Evolutionary conservation across 2,329 filamentous ascomycete genomes (phyloP).

Genomic region (Colletotrichum agaves): DNA sequence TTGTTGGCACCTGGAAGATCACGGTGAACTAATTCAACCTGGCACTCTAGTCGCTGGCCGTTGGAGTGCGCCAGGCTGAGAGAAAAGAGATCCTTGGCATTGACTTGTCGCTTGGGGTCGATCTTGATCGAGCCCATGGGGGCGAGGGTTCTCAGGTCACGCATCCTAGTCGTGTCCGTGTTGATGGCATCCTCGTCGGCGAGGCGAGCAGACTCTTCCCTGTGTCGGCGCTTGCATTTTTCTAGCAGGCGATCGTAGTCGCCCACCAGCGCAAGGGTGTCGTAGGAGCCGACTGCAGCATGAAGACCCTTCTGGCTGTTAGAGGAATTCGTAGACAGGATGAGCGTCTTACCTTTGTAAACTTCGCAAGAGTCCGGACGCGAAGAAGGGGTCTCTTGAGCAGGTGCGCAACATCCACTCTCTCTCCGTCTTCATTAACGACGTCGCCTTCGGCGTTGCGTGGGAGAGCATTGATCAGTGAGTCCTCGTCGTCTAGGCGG

Average conservation of each 20-base stretch:
- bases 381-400: slow-evolving; percentile 89
- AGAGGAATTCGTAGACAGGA: background rate
- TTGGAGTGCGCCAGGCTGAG: slow-evolving; percentile 88
- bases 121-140: slow-evolving; percentile 77
- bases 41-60: slow-evolving; percentile 89
- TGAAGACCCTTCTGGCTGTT: slow-evolving; percentile 61
- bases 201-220: slow-evolving; percentile 75
- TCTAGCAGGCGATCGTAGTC: slow-evolving; percentile 79
- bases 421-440: slow-evolving; percentile 80
- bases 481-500: slow-evolving; percentile 67
- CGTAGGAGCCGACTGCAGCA: slow-evolving; percentile 61
- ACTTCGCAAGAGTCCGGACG: slow-evolving; percentile 87
- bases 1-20: slow-evolving; percentile 78
- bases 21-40: slow-evolving; percentile 85
- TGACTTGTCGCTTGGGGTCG: slow-evolving; percentile 82
- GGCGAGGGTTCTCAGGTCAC: slow-evolving; percentile 81
- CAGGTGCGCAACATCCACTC: slow-evolving; percentile 93
- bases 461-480: slow-evolving; percentile 67
- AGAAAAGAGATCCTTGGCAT: slow-evolving; percentile 89
- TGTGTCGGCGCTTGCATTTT: slow-evolving; percentile 74
- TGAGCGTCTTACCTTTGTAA: slow-evolving; percentile 70
- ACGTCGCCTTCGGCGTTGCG: slow-evolving; percentile 74
- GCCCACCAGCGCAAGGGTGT: slow-evolving; percentile 52
- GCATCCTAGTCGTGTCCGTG: slow-evolving; percentile 83
- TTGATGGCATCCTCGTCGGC: slow-evolving; percentile 86